Percentiles rank a stretch among this genome's conserved stretches.
phyloP scores from a whole-genome alignment of 768 basidiomycete genomes.

The Suillus plorans region DNA sequence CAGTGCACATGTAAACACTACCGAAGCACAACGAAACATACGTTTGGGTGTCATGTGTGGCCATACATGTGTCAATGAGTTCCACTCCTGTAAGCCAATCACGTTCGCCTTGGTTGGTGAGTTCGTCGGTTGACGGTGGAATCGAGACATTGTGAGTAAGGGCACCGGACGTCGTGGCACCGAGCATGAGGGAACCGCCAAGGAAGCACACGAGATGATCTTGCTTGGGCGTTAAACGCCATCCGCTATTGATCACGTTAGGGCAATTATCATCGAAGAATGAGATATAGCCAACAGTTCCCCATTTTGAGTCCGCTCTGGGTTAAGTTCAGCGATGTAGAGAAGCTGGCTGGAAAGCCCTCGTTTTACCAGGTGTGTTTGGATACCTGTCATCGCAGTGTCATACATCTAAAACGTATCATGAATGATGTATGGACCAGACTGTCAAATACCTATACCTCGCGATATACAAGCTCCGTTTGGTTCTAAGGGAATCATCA shows the following conservation, averaged over 20 bases:
- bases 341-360: slow-evolving; percentile 58
- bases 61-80: slow-evolving; percentile 85
- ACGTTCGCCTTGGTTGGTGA: slow-evolving; percentile 60
- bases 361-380: slow-evolving; percentile 67
- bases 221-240: slow-evolving; percentile 84
- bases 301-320: slow-evolving; percentile 40
- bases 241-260: slow-evolving; percentile 38
- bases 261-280: not conserved
- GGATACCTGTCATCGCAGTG: slow-evolving; percentile 80
- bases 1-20: not conserved
- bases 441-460: slow-evolving; percentile 43
- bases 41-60: slow-evolving; percentile 83
- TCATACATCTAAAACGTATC: slow-evolving; percentile 73
- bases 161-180: slow-evolving; percentile 71
- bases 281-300: slow-evolving; percentile 33
- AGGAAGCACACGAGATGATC: slow-evolving; percentile 97
- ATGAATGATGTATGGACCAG: not conserved
- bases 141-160: slow-evolving; percentile 53
- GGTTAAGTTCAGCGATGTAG: slow-evolving; percentile 83
- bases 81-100: slow-evolving; percentile 84
- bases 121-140: slow-evolving; percentile 62
- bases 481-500: slow-evolving; percentile 47
- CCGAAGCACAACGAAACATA: slow-evolving; percentile 36
- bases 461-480: slow-evolving; percentile 74
- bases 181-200: slow-evolving; percentile 88